Evolutionary conservation across 345 rosid species (phyloP).

Genomic region (Ceriops decandra): DNA sequence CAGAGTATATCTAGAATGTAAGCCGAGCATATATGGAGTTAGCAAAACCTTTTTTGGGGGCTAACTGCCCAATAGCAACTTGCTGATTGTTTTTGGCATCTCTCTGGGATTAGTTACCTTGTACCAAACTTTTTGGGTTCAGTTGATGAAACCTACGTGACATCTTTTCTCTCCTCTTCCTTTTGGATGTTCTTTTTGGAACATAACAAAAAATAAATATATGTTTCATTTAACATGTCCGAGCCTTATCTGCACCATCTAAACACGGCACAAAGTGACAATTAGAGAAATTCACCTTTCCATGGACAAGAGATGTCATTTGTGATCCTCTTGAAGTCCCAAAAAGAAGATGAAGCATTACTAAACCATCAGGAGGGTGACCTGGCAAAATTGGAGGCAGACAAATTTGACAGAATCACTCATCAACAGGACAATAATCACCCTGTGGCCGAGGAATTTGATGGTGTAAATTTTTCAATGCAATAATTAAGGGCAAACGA

Average conservation of each 20-base stretch:
- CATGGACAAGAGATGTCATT: background rate
- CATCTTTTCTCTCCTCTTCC: background rate
- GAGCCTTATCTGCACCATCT: background rate
- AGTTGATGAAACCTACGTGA: constrained; percentile 5
- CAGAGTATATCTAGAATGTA: constrained; percentile 16
- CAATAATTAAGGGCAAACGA: background rate
- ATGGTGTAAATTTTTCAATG: constrained; percentile 17
- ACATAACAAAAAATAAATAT: background rate
- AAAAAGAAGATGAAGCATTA: background rate
- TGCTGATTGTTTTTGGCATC: constrained; percentile 21
- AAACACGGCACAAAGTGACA: background rate
- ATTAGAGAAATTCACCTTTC: background rate
- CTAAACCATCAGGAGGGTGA: background rate
- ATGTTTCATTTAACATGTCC: background rate
- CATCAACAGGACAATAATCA: background rate
- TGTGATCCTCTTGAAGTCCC: background rate
- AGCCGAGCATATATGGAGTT: constrained; percentile 26
- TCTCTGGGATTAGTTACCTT: constrained; percentile 4
- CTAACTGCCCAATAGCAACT: constrained; percentile 11
- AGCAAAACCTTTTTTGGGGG: constrained; percentile 28
- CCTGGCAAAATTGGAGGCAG: constrained; percentile 10
- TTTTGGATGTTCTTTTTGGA: background rate
- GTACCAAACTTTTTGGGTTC: background rate
- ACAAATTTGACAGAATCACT: constrained; percentile 6
- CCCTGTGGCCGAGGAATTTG: constrained; percentile 23